Base-by-base conservation (phyloP, 306 rosid genomes). In the Lagenaria siceraria region DNA sequence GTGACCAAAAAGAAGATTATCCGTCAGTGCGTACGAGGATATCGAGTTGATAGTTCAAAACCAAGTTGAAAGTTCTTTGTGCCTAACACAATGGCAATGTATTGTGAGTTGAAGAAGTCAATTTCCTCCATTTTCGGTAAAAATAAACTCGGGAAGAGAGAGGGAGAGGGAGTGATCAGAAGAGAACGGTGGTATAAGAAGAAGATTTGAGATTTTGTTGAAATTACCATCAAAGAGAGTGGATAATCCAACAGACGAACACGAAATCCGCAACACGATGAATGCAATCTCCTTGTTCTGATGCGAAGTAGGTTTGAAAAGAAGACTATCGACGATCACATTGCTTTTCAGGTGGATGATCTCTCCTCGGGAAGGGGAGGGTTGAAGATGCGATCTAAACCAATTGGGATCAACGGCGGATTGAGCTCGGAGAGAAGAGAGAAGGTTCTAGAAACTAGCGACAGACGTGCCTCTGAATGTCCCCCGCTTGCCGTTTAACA, bases 371-470 rank as follows among this genome's bases (percentile, higher is more conserved):
- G 76, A 15, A 71, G 13, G 76, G 38, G 58, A 48, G 10, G 58
- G 76, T 48, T 25, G 76, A 71, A 71, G 76, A 48, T 46, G 58
- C 58, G 76, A 71, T 71, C 76, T 71, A 17, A 71, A 8, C 55
- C 54, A 70, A 42, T 42, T 12, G 75, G 54, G 54, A 71, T 46
- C 56, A 71, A 71, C 76, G 76, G 76, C 76, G 56, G 58, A 48
- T 24, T 15, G 76, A 71, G 53, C 42, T 62, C 31, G 76, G 54
- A 42, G 54, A 42, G 18, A 11, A 4, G 7, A 66, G 14, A 42
- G 38, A 71, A 48, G 36, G 58, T 71, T 71, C 76, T 71, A 24
- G 76, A 71, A 71, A 70, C 36, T 24, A 54, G 36, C 25, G 12
- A 69, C 75, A 38, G 25, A 65, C 73, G 29, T 65, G 72, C 71